Conservation (phyloP, 371 early-diverging fungal species). For the Basidiobolus meristosporus region DNA sequence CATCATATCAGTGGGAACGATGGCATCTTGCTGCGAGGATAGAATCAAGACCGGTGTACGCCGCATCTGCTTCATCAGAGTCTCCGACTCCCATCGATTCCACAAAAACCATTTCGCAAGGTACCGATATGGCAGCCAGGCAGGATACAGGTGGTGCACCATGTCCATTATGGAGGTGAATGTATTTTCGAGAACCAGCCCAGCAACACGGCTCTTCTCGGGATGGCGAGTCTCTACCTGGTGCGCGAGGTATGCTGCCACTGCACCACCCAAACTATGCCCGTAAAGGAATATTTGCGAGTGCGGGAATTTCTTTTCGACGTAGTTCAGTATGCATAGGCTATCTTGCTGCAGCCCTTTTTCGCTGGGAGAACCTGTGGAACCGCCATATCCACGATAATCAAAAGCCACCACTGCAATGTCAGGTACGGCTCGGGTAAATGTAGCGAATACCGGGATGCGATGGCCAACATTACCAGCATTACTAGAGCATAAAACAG, state of each 20-base stretch:
- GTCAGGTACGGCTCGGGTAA: slow-evolving; percentile 4
- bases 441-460: slow-evolving; percentile 6
- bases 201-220: slow-evolving; percentile 2
- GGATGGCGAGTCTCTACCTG: not conserved
- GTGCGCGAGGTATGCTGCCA: slow-evolving; percentile 8
- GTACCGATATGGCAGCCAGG: slow-evolving; percentile 16
- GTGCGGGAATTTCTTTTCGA: slow-evolving; percentile 2
- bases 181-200: slow-evolving; percentile 19
- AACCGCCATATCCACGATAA: slow-evolving; percentile 18
- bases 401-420: slow-evolving; percentile 11
- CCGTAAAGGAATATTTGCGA: slow-evolving; percentile 13
- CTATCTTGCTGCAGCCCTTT: slow-evolving; percentile 13
- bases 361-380: slow-evolving; percentile 13
- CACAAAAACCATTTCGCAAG: slow-evolving; percentile 12
- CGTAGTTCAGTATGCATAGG: slow-evolving; percentile 7
- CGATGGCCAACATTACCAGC: slow-evolving; percentile 22
- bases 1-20: slow-evolving; percentile 14
- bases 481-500: too few relatives aligned
- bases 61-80: slow-evolving; percentile 3
- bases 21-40: slow-evolving; percentile 13
- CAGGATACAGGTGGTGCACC: slow-evolving; percentile 15
- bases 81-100: slow-evolving; percentile 15
- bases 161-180: slow-evolving; percentile 16
- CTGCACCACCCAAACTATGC: slow-evolving; percentile 17
- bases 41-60: slow-evolving; percentile 12